These are phyloP conservation scores for Luvunga scandens DNA, from an alignment of 345 rosid genomes.

Conservation along the genomic window DNA sequence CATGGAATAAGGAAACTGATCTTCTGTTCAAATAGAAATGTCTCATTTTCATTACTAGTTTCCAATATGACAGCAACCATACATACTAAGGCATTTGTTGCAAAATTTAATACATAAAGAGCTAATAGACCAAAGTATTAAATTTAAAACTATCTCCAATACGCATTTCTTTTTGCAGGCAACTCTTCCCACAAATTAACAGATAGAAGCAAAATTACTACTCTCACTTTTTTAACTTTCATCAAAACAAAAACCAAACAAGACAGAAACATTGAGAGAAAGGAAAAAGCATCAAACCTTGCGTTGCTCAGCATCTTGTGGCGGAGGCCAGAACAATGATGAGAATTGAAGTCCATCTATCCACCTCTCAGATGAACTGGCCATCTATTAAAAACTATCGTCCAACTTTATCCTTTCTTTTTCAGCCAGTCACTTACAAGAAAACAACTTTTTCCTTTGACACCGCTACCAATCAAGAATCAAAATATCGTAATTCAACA, in stretches of 20 bases:
- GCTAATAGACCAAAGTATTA: not conserved
- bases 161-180: not conserved
- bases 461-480: constrained; percentile 48
- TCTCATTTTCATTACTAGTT: not conserved
- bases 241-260: not conserved
- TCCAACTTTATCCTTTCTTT: constrained; percentile 4
- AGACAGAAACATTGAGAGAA: not conserved
- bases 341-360: constrained; percentile 89
- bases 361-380: constrained; percentile 82
- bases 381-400: constrained; percentile 37
- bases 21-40: not conserved
- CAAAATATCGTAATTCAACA: constrained; percentile 47
- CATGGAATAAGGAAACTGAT: not conserved
- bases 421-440: not conserved
- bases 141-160: not conserved
- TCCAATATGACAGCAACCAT: not conserved
- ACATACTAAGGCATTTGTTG: not conserved
- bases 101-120: not conserved
- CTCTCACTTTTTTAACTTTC: not conserved
- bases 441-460: not conserved
- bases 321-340: constrained; percentile 83
- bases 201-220: not conserved
- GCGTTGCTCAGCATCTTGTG: constrained; percentile 69
- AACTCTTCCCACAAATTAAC: not conserved
- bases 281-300: constrained; percentile 35